Evolutionary conservation across 2,329 filamentous ascomycete species (phyloP), one percentile per base, ranked within the genome.

Genomic region (Xylaria polymorpha): DNA sequence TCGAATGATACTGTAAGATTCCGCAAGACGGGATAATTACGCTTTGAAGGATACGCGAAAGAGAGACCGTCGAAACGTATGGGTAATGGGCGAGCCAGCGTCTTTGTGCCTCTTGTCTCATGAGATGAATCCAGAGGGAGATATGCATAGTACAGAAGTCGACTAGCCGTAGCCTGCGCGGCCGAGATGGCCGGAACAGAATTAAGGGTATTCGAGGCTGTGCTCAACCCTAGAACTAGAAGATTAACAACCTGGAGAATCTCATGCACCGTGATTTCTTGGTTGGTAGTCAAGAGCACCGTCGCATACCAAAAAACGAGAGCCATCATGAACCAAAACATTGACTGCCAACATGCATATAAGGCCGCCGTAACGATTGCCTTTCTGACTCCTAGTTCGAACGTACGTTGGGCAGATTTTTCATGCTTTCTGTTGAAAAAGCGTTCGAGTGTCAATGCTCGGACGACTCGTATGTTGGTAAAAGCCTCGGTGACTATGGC

Each of bases 261-360:
- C 1, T 85, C 82, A 1, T 86, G 83, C 0, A 91, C 86, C 0
- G 83, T 84, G n/a, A 81, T 76, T 14, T 77, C 74, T 7, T 72
- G 82, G 80, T 46, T 86, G 80, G 10, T 82, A 76, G 51, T 80
- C 79, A 92, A 85, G 12, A 97, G 83, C 0, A 86, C 81, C 0
- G 90, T 88, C 2, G 92, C 93, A 76, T 95, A 97, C 81, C 91
- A 97, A 77, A 97, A 96, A 10, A 97, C 87, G 3, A 97, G 81
- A 0, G 94, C 93, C 48, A 89, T 91, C 15, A 93, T 85, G 75
- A 93, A 93, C 68, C 90, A 87, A 46, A 90, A 87, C 20, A 90
- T 85, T 0, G 90, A 90, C 74, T 97, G 91, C 41, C 91, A 90
- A n/a, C 96, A 79, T 0, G 94, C 95, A 75, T 90, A 97, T 7